Conservation (phyloP, 495 filamentous ascomycete species). For the Neurospora sp. region DNA sequence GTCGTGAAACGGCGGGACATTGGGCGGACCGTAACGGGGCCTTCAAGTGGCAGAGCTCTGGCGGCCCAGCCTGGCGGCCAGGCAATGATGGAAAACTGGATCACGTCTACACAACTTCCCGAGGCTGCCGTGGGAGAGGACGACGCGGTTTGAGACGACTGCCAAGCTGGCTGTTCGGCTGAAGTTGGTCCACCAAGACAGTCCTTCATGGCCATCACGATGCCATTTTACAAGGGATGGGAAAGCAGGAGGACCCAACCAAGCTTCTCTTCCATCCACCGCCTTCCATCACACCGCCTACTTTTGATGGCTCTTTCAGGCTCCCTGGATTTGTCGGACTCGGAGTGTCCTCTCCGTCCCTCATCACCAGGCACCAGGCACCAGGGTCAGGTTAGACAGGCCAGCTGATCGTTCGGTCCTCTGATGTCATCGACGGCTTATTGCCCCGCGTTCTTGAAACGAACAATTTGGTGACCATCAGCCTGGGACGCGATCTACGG, state of each 20-base stretch:
- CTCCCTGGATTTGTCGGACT: background rate
- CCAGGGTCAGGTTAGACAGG: background rate
- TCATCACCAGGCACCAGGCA: background rate
- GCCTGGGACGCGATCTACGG: background rate
- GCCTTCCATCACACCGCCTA: background rate
- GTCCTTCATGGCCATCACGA: background rate
- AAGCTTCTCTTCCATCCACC: background rate
- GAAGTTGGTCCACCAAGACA: background rate
- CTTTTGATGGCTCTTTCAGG: background rate
- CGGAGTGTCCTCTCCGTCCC: background rate
- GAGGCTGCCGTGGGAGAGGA: constrained; percentile 24
- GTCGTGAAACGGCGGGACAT: constrained; percentile 57
- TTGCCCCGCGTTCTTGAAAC: background rate
- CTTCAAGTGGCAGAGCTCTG: constrained; percentile 18
- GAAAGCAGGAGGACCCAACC: background rate
- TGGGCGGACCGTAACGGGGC: constrained; percentile 14
- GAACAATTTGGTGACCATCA: background rate
- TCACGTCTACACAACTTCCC: constrained; percentile 58
- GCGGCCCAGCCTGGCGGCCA: constrained; percentile 42
- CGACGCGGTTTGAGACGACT: constrained; percentile 8
- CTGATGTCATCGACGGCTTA: background rate
- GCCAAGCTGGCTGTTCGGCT: background rate
- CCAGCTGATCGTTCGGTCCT: background rate
- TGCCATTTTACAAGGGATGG: background rate
- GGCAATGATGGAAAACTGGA: constrained; percentile 90